These are phyloP conservation scores for Calonectria multiphialidica DNA, from an alignment of 2,329 filamentous ascomycete species.

Conservation along the genomic window DNA sequence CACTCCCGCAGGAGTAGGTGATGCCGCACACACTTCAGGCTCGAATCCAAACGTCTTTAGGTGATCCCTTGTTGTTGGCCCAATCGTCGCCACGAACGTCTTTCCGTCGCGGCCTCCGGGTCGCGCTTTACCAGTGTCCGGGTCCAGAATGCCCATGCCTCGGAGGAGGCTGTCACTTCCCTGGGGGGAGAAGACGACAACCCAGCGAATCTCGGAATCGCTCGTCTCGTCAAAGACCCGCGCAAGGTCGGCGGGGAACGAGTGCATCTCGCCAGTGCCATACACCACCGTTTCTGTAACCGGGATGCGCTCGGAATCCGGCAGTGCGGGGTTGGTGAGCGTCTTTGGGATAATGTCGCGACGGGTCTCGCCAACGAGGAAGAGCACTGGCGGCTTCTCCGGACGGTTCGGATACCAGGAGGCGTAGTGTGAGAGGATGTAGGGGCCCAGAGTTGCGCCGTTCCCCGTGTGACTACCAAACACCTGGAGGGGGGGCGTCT, in stretches of 20 bases:
- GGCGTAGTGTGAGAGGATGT: conserved; percentile 84
- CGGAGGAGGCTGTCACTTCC: conserved; percentile 72
- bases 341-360: conserved; percentile 90
- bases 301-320: conserved; percentile 63
- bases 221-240: conserved; percentile 60
- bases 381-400: conserved; percentile 76
- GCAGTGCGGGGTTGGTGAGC: conserved; percentile 70
- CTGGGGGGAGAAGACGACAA: conserved; percentile 80
- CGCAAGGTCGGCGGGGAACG: conserved; percentile 78
- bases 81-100: conserved; percentile 86
- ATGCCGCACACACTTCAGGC: conserved; percentile 84
- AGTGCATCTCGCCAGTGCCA: conserved; percentile 84
- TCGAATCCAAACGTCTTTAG: conserved; percentile 75
- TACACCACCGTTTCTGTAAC: conserved; percentile 90
- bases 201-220: conserved; percentile 67
- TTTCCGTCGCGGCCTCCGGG: conserved; percentile 48
- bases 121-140: conserved; percentile 54
- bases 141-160: conserved; percentile 64
- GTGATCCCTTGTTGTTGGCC: conserved; percentile 88
- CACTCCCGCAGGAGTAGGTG: conserved; percentile 86
- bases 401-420: conserved; percentile 58
- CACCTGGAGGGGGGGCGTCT: conserved; percentile 68
- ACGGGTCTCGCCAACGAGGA: conserved; percentile 90
- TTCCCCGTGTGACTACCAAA: conserved; percentile 87
- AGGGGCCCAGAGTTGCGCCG: conserved; percentile 81